Percentiles rank a stretch among this genome's conserved stretches.
Evolutionary conservation across 306 rosid genomes (phyloP).

Genomic region (Chamaecrista fasciculata): DNA sequence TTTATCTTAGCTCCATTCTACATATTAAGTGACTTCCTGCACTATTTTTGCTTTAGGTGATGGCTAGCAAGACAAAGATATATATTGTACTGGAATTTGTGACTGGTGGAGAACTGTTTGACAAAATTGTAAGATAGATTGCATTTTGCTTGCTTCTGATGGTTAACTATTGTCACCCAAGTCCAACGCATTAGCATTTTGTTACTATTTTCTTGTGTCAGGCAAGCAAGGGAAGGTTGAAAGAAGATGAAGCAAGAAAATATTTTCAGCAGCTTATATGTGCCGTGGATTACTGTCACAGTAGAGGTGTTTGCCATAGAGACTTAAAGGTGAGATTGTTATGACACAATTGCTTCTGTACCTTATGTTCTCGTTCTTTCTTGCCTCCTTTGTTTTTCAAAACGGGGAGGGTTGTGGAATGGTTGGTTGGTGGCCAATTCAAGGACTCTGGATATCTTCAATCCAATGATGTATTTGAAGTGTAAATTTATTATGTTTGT

Average conservation of each 20-base stretch:
- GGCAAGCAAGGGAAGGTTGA: constrained; percentile 66
- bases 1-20: neutral
- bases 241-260: constrained; percentile 71
- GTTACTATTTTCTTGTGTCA: constrained; percentile 26
- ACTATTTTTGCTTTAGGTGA: constrained; percentile 51
- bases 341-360: neutral
- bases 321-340: constrained; percentile 57
- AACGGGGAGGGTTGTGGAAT: neutral
- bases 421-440: neutral
- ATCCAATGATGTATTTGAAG: neutral
- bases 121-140: constrained; percentile 63
- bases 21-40: constrained; percentile 26
- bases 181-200: neutral
- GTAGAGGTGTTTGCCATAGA: constrained; percentile 70
- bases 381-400: neutral
- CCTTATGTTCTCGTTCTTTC: neutral
- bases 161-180: neutral
- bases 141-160: constrained; percentile 5
- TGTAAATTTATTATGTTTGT: neutral
- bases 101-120: constrained; percentile 68
- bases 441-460: neutral
- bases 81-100: constrained; percentile 71
- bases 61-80: constrained; percentile 85
- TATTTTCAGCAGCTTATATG: constrained; percentile 78
- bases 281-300: constrained; percentile 76